These are phyloP conservation scores for Hypoxylon lienhwacheense DNA, from an alignment of 495 filamentous ascomycete genomes.

Conservation along the genomic window DNA sequence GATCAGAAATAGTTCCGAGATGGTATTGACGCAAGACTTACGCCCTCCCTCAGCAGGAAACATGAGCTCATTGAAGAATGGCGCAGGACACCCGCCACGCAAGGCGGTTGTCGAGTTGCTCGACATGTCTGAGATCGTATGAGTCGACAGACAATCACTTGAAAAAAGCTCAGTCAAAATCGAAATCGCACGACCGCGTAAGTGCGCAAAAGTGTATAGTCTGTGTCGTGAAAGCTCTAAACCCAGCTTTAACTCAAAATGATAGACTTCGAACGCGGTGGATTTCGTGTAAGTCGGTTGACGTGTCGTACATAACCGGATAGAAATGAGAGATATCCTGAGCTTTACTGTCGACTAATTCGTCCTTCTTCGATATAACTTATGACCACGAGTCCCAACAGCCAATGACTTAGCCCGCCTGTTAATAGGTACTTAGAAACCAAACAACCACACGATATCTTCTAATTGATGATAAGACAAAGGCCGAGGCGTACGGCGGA, in stretches of 20 bases:
- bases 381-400: constrained; percentile 2
- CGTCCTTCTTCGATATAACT: constrained; percentile 4
- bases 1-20: constrained; percentile 14
- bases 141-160: background rate
- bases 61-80: constrained; percentile 40
- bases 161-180: background rate
- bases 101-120: constrained; percentile 26
- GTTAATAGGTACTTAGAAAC: too few relatives aligned
- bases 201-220: too few relatives aligned
- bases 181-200: background rate
- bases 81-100: constrained; percentile 36
- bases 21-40: constrained; percentile 41
- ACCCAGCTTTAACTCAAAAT: too few relatives aligned
- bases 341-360: constrained; percentile 1
- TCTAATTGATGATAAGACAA: background rate
- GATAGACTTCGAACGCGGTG: background rate
- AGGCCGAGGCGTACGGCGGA: constrained; percentile 5
- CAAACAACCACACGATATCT: constrained; percentile 5
- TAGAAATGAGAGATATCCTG: constrained; percentile 2
- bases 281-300: background rate
- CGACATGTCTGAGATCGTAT: constrained; percentile 34
- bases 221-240: too few relatives aligned
- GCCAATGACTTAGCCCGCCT: constrained; percentile 3
- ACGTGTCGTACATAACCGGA: constrained; percentile 6
- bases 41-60: constrained; percentile 44